Base-by-base conservation (phyloP, 1,284 basidiomycete species). In the Cryptococcus sp. region DNA sequence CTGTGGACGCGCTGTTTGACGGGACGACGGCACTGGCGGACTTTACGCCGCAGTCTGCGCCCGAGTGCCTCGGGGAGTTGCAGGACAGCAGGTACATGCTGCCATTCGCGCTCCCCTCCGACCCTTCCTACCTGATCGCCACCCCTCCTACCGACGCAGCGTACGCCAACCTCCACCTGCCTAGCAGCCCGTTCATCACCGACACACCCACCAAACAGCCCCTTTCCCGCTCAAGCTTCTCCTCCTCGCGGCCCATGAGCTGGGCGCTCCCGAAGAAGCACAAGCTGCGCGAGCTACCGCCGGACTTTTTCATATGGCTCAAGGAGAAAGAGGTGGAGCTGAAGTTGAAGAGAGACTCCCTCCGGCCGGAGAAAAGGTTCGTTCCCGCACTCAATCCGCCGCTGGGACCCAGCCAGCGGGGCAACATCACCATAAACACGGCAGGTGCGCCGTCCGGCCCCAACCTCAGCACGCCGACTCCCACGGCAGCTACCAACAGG, bases 21-120 rank as follows among this genome's bases (percentile, higher is more conserved):
- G 83, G 81, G 52, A 74, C 79, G 0, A 80, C 82, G 35, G 84
- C 86, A 35, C 82, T 85, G 46, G 81, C 84, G 0, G 76, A 81
- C 7, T 95, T 91, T 86, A 83, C 85, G 55, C 88, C 91, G 15
- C 80, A 83, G 0, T 82, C 83, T 55, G 83, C 87, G 24, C 88
- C 90, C 0, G 87, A 89, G 69, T 86, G 85, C 20, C 80, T 92
- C 3, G 91, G 91, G 46, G 92, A 96, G 74, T 79, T 94, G 18
- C 79, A 96, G 56, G 92, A 97, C 73, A 91, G 89, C 21, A 82
- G 92, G 57, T 84, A 89, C 73, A 97, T 97, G 91, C 83, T 98
- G 13, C 91, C 91, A 0, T 82, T 97, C 50, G 80, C 86, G 16
- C 83, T 96, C 46, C 93, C 93, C 3, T 84, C 85, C 3, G 85